Conservation (phyloP, 768 basidiomycete species). For the Trametes maxima region DNA sequence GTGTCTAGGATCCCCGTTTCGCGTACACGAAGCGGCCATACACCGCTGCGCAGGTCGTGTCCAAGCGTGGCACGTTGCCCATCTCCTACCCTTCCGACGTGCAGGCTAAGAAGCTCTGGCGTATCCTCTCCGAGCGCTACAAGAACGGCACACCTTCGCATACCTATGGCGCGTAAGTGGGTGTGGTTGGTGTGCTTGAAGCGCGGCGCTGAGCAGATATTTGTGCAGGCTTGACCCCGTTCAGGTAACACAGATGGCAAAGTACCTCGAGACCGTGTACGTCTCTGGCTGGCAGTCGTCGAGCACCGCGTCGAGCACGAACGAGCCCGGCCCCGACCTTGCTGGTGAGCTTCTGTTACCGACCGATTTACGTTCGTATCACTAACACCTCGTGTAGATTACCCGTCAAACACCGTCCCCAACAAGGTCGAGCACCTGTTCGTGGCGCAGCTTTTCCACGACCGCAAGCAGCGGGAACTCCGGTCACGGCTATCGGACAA, state of each 20-base stretch:
- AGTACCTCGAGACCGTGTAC: slow-evolving; percentile 97
- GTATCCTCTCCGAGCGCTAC: slow-evolving; percentile 73
- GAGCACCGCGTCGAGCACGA: slow-evolving; percentile 89
- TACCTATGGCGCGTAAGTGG: slow-evolving; percentile 96
- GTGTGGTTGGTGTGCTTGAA: background rate
- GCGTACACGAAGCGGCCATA: slow-evolving; percentile 87
- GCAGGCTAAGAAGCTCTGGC: slow-evolving; percentile 86
- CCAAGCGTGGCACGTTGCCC: slow-evolving; percentile 87
- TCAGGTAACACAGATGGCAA: slow-evolving; percentile 98
- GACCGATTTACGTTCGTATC: background rate
- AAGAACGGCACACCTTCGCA: slow-evolving; percentile 81
- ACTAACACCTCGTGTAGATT: slow-evolving; percentile 54
- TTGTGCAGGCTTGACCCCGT: slow-evolving; percentile 88
- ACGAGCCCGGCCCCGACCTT: slow-evolving; percentile 98
- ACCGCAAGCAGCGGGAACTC: slow-evolving; percentile 90
- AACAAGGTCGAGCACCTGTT: slow-evolving; percentile 99
- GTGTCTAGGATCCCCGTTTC: slow-evolving; percentile 80
- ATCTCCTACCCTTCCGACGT: slow-evolving; percentile 86
- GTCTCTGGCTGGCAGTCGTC: slow-evolving; percentile 97
- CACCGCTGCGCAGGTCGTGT: slow-evolving; percentile 89
- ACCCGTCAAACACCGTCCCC: slow-evolving; percentile 98
- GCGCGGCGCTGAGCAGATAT: background rate
- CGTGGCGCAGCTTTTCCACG: slow-evolving; percentile 98
- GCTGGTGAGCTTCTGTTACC: slow-evolving; percentile 61
- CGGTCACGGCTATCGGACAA: slow-evolving; percentile 70